Evolutionary conservation across 768 basidiomycete species (phyloP).

Genomic region (Kwoniella europaea): DNA sequence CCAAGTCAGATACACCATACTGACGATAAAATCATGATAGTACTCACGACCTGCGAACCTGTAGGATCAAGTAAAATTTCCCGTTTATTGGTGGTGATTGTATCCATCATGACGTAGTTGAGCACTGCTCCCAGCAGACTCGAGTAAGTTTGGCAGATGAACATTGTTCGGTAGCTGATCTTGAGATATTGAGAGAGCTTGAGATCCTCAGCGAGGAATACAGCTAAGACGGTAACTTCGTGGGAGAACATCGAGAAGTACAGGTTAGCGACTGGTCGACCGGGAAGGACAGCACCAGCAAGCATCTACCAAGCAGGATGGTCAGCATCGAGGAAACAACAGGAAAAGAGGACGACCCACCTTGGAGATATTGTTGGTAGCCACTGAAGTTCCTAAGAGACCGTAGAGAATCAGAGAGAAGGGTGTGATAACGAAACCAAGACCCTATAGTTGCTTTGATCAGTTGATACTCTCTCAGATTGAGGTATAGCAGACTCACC

Average conservation of each 20-base stretch:
- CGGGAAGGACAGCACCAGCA: slow-evolving; percentile 29
- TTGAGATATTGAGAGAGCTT: slow-evolving; percentile 10
- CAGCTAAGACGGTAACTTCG: slow-evolving; percentile 10
- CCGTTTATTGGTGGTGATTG: not conserved
- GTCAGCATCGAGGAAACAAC: slow-evolving; percentile 61
- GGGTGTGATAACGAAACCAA: slow-evolving; percentile 20
- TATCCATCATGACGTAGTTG: slow-evolving; percentile 1
- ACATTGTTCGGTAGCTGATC: not conserved
- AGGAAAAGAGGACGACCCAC: slow-evolving; percentile 59
- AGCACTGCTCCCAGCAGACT: slow-evolving; percentile 1
- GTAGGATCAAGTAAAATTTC: not conserved
- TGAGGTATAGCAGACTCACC: not conserved
- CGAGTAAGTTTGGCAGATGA: not conserved
- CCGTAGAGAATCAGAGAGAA: slow-evolving; percentile 10
- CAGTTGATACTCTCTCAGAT: not conserved
- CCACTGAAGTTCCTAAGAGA: not conserved
- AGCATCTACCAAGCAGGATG: slow-evolving; percentile 26
- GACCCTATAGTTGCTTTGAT: not conserved
- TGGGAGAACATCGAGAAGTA: slow-evolving; percentile 28
- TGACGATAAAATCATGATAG: not conserved
- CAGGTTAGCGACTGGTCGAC: slow-evolving; percentile 26
- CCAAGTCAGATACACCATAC: not conserved
- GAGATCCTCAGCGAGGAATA: slow-evolving; percentile 14
- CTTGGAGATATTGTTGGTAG: not conserved
- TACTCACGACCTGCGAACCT: not conserved